These are phyloP conservation scores for Microsporum ferrugineum DNA, from an alignment of 2,329 filamentous ascomycete genomes.

Conservation along the genomic window DNA sequence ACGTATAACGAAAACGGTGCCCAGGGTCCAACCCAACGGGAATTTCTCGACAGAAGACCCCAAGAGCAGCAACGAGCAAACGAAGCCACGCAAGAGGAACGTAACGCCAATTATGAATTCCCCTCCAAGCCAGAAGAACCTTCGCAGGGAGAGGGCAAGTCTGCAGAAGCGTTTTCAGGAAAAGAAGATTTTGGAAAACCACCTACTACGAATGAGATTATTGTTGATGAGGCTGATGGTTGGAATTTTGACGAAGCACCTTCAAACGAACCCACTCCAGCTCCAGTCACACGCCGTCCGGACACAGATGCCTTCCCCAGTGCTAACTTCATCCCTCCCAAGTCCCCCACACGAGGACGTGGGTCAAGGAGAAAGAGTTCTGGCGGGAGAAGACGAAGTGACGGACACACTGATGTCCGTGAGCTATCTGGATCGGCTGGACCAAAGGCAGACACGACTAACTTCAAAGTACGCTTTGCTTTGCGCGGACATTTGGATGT, in stretches of 20 bases:
- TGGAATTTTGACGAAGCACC: slow-evolving; percentile 87
- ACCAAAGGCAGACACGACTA: slow-evolving; percentile 55
- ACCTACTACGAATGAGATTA: slow-evolving; percentile 4
- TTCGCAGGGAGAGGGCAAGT: neutral
- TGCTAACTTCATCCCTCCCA: slow-evolving; percentile 63
- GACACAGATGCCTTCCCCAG: slow-evolving; percentile 82
- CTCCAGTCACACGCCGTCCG: slow-evolving; percentile 49
- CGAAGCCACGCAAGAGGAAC: slow-evolving; percentile 39
- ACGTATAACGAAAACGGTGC: slow-evolving; percentile 34
- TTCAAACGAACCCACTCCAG: slow-evolving; percentile 38
- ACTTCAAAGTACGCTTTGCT: slow-evolving; percentile 87
- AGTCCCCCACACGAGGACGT: slow-evolving; percentile 62
- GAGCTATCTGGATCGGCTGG: slow-evolving; percentile 30
- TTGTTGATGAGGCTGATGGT: slow-evolving; percentile 51
- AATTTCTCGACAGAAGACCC: slow-evolving; percentile 31
- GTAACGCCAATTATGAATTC: slow-evolving; percentile 6
- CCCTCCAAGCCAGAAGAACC: neutral
- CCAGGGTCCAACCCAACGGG: slow-evolving; percentile 23
- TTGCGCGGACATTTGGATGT: slow-evolving; percentile 87
- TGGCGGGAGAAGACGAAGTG: slow-evolving; percentile 54
- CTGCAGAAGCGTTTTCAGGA: slow-evolving; percentile 42
- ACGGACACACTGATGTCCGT: slow-evolving; percentile 53
- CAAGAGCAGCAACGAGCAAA: slow-evolving; percentile 37
- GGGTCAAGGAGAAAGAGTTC: slow-evolving; percentile 68
- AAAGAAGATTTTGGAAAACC: slow-evolving; percentile 4